Evolutionary conservation across 1,284 basidiomycete genomes (phyloP).

Genomic region (Naganishia liquefaciens): DNA sequence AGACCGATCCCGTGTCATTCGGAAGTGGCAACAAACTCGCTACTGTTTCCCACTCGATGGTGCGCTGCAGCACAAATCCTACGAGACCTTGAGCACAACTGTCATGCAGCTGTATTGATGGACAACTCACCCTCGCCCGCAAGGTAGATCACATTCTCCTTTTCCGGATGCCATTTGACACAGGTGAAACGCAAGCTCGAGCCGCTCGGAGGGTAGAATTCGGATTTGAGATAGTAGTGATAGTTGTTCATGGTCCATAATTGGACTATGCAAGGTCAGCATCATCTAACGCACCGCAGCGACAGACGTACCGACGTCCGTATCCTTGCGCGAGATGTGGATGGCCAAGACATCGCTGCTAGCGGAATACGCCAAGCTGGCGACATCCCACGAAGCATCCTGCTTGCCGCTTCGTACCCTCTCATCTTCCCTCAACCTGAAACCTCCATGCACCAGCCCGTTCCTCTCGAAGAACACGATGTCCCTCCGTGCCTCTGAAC

Average conservation of each 20-base stretch:
- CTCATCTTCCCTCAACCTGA: conserved; percentile 64
- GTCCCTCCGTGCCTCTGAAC: conserved; percentile 64
- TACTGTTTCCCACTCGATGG: conserved; percentile 76
- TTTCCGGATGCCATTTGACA: conserved; percentile 85
- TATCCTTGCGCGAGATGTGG: conserved; percentile 69
- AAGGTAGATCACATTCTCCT: conserved; percentile 68
- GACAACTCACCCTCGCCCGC: conserved; percentile 63
- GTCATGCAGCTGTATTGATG: neutral
- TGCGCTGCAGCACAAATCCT: conserved; percentile 62
- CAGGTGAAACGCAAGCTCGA: conserved; percentile 63
- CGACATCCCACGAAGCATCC: conserved; percentile 62
- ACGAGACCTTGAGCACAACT: conserved; percentile 40
- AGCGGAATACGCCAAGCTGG: conserved; percentile 80
- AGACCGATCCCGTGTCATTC: conserved; percentile 78
- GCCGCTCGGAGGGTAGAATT: conserved; percentile 62
- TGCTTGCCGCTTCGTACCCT: conserved; percentile 35
- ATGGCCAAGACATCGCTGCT: conserved; percentile 84
- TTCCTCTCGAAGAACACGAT: conserved; percentile 95
- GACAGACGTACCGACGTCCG: conserved; percentile 64
- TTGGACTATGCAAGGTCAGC: conserved; percentile 65
- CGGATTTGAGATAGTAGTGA: conserved; percentile 95
- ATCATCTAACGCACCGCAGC: neutral
- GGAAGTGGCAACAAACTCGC: conserved; percentile 66
- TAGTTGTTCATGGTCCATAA: conserved; percentile 95
- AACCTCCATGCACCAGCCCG: conserved; percentile 88